Evolutionary conservation across 495 filamentous ascomycete species (phyloP).

Genomic region (Penicillium riverlandense): DNA sequence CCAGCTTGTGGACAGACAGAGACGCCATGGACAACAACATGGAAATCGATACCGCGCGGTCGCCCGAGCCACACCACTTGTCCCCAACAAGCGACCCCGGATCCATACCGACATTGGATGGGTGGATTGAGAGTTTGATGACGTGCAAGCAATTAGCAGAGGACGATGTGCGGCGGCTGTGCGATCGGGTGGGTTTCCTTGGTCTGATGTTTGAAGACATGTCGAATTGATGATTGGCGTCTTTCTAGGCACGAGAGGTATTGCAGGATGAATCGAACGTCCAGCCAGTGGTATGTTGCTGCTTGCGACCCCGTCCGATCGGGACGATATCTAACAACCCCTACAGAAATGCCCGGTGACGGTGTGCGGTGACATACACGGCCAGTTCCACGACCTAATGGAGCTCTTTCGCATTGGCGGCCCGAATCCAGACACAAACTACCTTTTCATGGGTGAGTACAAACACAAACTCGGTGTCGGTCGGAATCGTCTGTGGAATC

Average conservation of each 20-base stretch:
- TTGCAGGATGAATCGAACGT: slow-evolving; percentile 97
- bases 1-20: slow-evolving; percentile 16
- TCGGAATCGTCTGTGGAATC: slow-evolving; percentile 4
- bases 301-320: slow-evolving; percentile 2
- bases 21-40: slow-evolving; percentile 89
- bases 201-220: background rate
- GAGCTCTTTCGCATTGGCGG: slow-evolving; percentile 91
- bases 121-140: slow-evolving; percentile 99
- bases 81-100: slow-evolving; percentile 71
- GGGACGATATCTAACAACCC: slow-evolving; percentile 17
- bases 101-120: slow-evolving; percentile 87
- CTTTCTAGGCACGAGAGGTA: slow-evolving; percentile 78
- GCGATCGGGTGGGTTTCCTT: slow-evolving; percentile 74
- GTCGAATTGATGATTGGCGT: slow-evolving; percentile 12
- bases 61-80: slow-evolving; percentile 71
- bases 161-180: slow-evolving; percentile 89
- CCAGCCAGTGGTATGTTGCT: slow-evolving; percentile 84
- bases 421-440: slow-evolving; percentile 88
- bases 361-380: slow-evolving; percentile 90
- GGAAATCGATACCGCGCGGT: slow-evolving; percentile 78
- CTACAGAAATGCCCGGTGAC: slow-evolving; percentile 87
- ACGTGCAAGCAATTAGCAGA: slow-evolving; percentile 95
- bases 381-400: slow-evolving; percentile 92
- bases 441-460: slow-evolving; percentile 82
- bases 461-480: background rate